Evolutionary conservation across 148 eudicot genomes (phyloP), one percentile per base, ranked within the genome.

Genomic region (Diospyros lotus): DNA sequence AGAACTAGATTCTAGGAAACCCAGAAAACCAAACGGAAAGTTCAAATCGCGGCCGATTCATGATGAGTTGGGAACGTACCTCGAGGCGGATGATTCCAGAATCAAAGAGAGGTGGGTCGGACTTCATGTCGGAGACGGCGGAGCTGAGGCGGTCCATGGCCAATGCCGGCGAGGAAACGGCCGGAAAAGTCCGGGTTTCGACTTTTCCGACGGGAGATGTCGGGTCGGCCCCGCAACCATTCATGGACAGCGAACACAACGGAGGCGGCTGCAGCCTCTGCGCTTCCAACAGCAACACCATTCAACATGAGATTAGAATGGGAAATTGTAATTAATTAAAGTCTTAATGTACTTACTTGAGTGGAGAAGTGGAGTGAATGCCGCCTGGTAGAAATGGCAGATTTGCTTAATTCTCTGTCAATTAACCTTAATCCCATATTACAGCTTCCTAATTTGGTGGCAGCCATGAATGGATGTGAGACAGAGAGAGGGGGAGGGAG

Each of bases 41-140:
- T 61, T 38, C 17, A 8, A 46, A 10, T 38, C 17, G 9, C 64
- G 9, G 52, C 58, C 56, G 17, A 12, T 3, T 10, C 64, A 28
- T n/a, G 1, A 2, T 43, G 10, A n/a, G 42, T 3, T 8, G 3
- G 3, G 2, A 55, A 28, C 28, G 28, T 86, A 95, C 98, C 97
- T 95, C 87, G n/a, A 95, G 81, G 2, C 97, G 89, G 14, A 95
- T 87, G 17, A 95, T 83, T 67, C 98, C 98, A 2, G 98, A 95
- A 54, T 87, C 82, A 7, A 53, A 77, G 38, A 86, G 74, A 0
- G 91, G 89, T 1, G 87, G 89, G 10, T 67, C 77, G 3, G 85
- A 77, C 44, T 78, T 81, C 73, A 95, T 77, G 59, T 86, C 81
- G 1, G 73, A 79, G 9, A 95, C 73, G 65, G 90, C 87, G 0